Percentiles rank a stretch among this genome's conserved stretches.
phyloP scores from a whole-genome alignment of 768 basidiomycete genomes.

The Phanerochaete sordida region DNA sequence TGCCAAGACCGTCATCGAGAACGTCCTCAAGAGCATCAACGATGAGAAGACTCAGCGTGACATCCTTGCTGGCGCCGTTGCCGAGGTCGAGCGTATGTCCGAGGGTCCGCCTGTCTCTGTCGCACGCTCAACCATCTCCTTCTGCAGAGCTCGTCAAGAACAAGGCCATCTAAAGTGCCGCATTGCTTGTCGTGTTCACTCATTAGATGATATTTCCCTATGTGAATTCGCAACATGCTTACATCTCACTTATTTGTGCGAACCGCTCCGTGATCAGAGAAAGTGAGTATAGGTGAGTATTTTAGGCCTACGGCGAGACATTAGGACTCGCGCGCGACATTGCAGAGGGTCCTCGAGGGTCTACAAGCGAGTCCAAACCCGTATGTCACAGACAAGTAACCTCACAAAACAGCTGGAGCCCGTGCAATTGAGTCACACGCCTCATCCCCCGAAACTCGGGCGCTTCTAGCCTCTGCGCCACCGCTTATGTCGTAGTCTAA shows the following conservation, averaged over 20 bases:
- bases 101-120: background rate
- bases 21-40: slow-evolving; percentile 76
- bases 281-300: too few relatives aligned
- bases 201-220: background rate
- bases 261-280: too few relatives aligned
- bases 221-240: background rate
- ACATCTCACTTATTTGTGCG: background rate
- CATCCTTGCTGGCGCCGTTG: slow-evolving; percentile 71
- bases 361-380: too few relatives aligned
- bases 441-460: too few relatives aligned
- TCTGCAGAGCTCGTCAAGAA: slow-evolving; percentile 79
- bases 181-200: background rate
- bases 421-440: too few relatives aligned
- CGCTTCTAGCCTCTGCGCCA: too few relatives aligned
- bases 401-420: too few relatives aligned
- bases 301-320: too few relatives aligned
- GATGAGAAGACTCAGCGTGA: slow-evolving; percentile 92
- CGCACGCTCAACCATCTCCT: background rate
- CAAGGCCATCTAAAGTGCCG: slow-evolving; percentile 71
- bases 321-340: too few relatives aligned
- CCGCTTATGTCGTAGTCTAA: too few relatives aligned
- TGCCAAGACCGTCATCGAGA: slow-evolving; percentile 82
- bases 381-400: too few relatives aligned
- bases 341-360: too few relatives aligned
- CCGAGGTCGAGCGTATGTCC: slow-evolving; percentile 92